Conservation (phyloP, 73 alveolate genomes). For the Tetrahymena borealis region DNA sequence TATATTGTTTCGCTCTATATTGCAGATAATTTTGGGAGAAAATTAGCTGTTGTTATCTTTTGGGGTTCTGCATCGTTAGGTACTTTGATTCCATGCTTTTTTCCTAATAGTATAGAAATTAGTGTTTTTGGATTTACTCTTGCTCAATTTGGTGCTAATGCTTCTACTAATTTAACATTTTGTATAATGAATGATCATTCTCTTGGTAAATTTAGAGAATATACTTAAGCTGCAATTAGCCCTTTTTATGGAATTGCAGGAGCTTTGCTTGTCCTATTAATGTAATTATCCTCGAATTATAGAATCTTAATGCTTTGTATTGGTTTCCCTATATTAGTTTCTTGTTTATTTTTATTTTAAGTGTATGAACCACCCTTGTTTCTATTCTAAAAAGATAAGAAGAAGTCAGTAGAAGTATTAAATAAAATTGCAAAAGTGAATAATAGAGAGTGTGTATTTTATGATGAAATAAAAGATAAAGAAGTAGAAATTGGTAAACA, state of each 20-base stretch:
- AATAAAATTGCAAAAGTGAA: not conserved
- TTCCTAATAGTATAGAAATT: not conserved
- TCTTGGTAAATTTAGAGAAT: not conserved
- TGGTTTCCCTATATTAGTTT: not conserved
- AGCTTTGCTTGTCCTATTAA: not conserved
- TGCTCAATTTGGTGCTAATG: not conserved
- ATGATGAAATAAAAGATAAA: not conserved
- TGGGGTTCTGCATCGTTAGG: not conserved
- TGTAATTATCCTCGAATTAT: not conserved
- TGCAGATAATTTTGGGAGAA: not conserved
- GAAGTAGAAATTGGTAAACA: not conserved
- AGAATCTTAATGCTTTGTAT: not conserved
- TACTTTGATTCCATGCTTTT: not conserved
- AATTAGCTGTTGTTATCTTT: not conserved
- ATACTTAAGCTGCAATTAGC: not conserved
- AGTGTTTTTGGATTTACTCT: not conserved
- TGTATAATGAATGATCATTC: not conserved
- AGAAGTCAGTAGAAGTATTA: not conserved
- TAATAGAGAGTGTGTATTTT: not conserved
- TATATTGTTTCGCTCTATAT: not conserved
- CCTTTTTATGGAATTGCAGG: not conserved
- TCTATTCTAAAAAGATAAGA: not conserved
- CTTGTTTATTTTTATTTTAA: not conserved
- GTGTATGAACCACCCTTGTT: not conserved
- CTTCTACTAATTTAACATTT: not conserved